Base-by-base conservation (phyloP, 2,329 filamentous ascomycete genomes). In the Sporothrix euskadiensis region DNA sequence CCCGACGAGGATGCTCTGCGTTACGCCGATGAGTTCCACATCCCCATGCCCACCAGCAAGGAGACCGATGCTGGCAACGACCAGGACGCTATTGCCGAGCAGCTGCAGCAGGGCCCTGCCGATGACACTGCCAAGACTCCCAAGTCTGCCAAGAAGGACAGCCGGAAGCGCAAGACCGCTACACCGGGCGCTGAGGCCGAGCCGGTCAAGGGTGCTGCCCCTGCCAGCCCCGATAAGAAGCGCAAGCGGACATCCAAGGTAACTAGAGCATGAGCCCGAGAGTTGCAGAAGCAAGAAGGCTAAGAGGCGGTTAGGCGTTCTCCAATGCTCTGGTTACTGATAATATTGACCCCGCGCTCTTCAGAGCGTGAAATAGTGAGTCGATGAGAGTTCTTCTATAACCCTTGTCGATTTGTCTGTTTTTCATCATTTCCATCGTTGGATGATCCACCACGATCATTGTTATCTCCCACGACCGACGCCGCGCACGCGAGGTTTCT, bases 161-260 rank as follows among this genome's bases (percentile, higher is more conserved):
- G 80, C 69, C 86, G 87, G 75, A 88, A 88, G 86, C 85, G 87
- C 75, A 89, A 89, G 87, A 85, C 84, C 39, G 82, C 82, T 6
- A 83, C 82, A 44, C 85, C 84, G n/a, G 83, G 84, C 19, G 82
- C 83, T 71, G 84, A 84, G 78, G 76, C 82, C 78, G 81, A 83
- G 77, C 73, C 80, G 22, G 76, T 79, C 71, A 83, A 84, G 80
- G 77, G 82, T 35, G 81, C 77, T 71, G 80, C 81, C 41, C 84
- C 86, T 35, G 84, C 84, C 73, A 89, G 86, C 80, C 88, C 88
- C 41, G 88, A 88, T 76, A 88, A 89, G 85, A 91, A 90, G 87
- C 85, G 88, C 77, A 87, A 89, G 81, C 83, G 88, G 74, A 82
- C 83, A 10, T 88, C 86, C 77, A 90, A 90, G 84, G 85, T 83